Conservation (phyloP, 2,329 filamentous ascomycete species). For the Pseudocercospora fuligena region DNA sequence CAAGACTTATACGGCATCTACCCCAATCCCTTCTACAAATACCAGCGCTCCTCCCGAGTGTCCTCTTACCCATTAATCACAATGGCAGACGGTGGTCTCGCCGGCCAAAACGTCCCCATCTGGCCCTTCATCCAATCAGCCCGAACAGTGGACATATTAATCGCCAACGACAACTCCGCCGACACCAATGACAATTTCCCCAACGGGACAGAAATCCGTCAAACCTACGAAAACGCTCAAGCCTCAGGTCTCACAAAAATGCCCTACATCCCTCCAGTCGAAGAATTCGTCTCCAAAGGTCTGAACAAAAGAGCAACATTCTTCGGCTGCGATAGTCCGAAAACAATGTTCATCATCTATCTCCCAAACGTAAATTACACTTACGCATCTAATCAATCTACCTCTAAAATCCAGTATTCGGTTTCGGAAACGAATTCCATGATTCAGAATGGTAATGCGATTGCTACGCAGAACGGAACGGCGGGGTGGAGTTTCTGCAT, state of each 20-base stretch:
- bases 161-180: slow-evolving; percentile 68
- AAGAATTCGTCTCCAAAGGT: slow-evolving; percentile 62
- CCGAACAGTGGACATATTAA: slow-evolving; percentile 64
- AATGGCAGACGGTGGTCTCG: slow-evolving; percentile 58
- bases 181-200: slow-evolving; percentile 65
- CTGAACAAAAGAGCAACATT: slow-evolving; percentile 66
- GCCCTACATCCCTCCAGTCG: slow-evolving; percentile 59
- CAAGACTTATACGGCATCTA: slow-evolving; percentile 56
- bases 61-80: slow-evolving; percentile 46
- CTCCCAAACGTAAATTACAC: slow-evolving; percentile 52
- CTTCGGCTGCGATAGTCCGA: slow-evolving; percentile 61
- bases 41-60: slow-evolving; percentile 48
- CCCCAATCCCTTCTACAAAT: slow-evolving; percentile 66
- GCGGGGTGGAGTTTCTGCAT: slow-evolving; percentile 47
- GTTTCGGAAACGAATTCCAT: slow-evolving; percentile 44
- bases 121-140: slow-evolving; percentile 57
- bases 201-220: slow-evolving; percentile 63
- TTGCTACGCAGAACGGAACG: slow-evolving; percentile 46
- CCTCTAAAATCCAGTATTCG: slow-evolving; percentile 44
- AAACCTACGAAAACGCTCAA: slow-evolving; percentile 61
- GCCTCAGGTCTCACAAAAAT: slow-evolving; percentile 60
- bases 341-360: slow-evolving; percentile 47
- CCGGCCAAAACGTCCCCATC: slow-evolving; percentile 58
- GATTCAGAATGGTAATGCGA: slow-evolving; percentile 47
- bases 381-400: slow-evolving; percentile 41